phyloP scores from a whole-genome alignment of 148 eudicot genomes.

The Euryodendron excelsum region DNA sequence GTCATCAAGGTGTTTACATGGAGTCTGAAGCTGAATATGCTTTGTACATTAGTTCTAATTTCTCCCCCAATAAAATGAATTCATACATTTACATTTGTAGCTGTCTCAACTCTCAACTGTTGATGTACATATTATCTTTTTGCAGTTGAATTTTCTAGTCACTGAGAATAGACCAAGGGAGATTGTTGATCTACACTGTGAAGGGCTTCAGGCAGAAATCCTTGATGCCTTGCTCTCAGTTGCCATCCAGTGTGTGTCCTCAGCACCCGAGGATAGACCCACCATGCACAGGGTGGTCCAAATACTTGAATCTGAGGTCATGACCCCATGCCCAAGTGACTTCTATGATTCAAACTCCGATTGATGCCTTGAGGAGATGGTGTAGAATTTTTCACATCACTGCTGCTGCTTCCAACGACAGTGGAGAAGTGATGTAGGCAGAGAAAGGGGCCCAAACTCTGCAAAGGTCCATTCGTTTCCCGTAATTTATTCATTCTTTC shows the following conservation, averaged over 20 bases:
- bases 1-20: no score
- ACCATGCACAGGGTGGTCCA: constrained; percentile 95
- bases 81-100: neutral
- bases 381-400: constrained; percentile 2
- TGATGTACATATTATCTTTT: neutral
- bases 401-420: neutral
- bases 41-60: no score
- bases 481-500: constrained; percentile 20
- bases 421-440: constrained; percentile 7
- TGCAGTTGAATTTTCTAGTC: constrained; percentile 78
- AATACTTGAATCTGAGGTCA: constrained; percentile 86
- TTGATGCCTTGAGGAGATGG: constrained; percentile 24
- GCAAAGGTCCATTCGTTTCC: constrained; percentile 11
- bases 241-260: constrained; percentile 78
- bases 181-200: constrained; percentile 71
- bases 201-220: constrained; percentile 70
- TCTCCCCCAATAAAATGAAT: no score
- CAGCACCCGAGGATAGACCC: constrained; percentile 89
- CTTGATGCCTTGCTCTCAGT: constrained; percentile 76
- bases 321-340: constrained; percentile 96
- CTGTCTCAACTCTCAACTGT: neutral
- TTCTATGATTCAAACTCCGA: constrained; percentile 87
- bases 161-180: constrained; percentile 71
- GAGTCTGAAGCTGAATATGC: no score
- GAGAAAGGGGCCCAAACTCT: constrained; percentile 6